These are phyloP conservation scores for Beauveria australis DNA, from an alignment of 2,329 filamentous ascomycete species.

Conservation along the genomic window DNA sequence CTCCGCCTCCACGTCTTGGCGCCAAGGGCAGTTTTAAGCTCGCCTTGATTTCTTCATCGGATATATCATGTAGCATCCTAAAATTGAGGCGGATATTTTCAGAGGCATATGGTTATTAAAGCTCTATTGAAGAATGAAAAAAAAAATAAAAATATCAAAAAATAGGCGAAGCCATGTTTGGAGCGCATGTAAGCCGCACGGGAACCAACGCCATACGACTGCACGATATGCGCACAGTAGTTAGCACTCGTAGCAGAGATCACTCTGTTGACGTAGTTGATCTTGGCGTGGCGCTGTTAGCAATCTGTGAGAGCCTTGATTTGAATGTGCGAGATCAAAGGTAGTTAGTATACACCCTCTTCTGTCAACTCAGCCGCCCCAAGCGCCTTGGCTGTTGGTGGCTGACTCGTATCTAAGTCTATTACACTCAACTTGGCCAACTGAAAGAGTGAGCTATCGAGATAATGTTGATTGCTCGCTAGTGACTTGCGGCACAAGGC, in stretches of 20 bases:
- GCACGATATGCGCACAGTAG: neutral
- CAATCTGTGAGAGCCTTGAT: neutral
- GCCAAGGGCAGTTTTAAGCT: neutral
- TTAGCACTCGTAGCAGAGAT: neutral
- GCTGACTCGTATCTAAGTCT: neutral
- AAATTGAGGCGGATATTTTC: neutral
- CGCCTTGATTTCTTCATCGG: neutral
- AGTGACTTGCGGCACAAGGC: too few species aligned
- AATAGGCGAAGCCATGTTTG: too few species aligned
- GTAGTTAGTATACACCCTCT: neutral
- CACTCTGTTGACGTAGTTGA: neutral
- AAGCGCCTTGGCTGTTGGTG: neutral
- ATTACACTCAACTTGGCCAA: neutral
- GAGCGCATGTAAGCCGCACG: neutral
- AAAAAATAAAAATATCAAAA: rapidly evolving
- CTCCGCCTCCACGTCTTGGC: neutral
- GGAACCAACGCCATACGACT: neutral
- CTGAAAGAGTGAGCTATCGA: neutral
- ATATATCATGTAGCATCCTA: neutral
- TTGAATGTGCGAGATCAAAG: neutral
- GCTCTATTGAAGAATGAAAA: neutral
- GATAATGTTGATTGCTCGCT: too few species aligned
- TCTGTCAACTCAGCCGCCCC: neutral
- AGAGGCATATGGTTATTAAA: neutral
- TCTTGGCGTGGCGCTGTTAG: neutral